Evolutionary conservation across 176 grass and related monocot genomes (phyloP), one percentile per base, ranked within the genome.

Genomic region (Triticum timopheevii): DNA sequence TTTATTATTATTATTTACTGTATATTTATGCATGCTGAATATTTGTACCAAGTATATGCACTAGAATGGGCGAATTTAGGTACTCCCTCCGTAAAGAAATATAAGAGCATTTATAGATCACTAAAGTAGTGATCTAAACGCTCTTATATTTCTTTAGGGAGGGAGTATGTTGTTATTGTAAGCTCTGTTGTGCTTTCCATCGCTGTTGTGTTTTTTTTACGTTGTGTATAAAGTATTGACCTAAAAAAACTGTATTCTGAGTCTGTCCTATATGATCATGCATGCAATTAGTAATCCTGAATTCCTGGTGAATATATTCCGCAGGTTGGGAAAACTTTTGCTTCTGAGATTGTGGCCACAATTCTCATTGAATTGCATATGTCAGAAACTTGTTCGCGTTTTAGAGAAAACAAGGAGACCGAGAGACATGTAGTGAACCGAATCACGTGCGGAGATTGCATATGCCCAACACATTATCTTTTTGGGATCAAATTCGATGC

Each of bases 401-500:
- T 47, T 10, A 4, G 54, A n/a, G 63, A 64, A 28, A 47, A 84
- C 11, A 47, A 8, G 20, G 38, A 84, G 35, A 84, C 73, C 5
- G 23, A 76, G 58, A 44, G 27, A 13, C 15, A 61, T 6, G 70
- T 17, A 45, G 52, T 49, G 61, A 65, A 58, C 20, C 70, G 38
- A 64, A 33, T 30, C 38, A 76, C 1, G 25, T 84, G 82, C 38
- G 13, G 56, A 34, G 70, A 84, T 65, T 84, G 70, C 56, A 65
- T 34, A 62, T 84, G 82, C 52, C 69, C 31, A 61, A 59, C 34
- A 39, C 82, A 84, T 84, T 31, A 62, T 62, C 69, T 84, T 61
- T 84, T 84, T 74, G 82, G 52, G 34, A 74, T 84, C 23, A 74
- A 62, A 19, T 63, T 74, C 10, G 34, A 45, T 75, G 69, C 24